phyloP scores from a whole-genome alignment of 768 basidiomycete species.

The Boletellus sp. region DNA sequence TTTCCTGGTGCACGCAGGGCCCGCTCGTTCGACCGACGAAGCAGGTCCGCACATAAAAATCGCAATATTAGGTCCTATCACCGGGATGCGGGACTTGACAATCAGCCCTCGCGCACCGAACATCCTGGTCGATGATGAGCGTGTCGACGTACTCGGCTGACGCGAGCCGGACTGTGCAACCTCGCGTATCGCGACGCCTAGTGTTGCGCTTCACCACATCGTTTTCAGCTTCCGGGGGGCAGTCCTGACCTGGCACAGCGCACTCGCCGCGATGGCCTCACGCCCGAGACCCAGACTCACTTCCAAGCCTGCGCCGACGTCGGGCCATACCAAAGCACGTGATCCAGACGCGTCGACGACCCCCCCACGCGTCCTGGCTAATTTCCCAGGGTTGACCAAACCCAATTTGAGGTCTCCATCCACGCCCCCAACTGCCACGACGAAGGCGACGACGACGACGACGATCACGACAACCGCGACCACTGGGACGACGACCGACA shows the following conservation, averaged over 20 bases:
- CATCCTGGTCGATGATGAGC: too few species aligned
- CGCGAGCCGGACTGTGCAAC: conserved; percentile 5
- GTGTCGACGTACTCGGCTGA: conserved; percentile 20
- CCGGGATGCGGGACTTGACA: too few species aligned
- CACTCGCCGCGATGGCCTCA: conserved; percentile 3
- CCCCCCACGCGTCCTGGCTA: conserved; percentile 20
- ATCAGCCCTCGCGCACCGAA: too few species aligned
- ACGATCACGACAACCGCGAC: neutral
- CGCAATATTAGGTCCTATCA: too few species aligned
- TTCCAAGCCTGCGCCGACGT: neutral
- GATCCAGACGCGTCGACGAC: conserved; percentile 25
- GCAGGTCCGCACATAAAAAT: too few species aligned
- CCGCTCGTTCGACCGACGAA: too few species aligned
- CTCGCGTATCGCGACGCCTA: neutral
- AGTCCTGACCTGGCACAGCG: neutral
- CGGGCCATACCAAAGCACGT: conserved; percentile 14
- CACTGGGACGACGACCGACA: neutral
- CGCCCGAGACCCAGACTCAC: neutral
- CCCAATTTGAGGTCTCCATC: conserved; percentile 1
- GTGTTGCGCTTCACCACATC: neutral
- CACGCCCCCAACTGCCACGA: neutral
- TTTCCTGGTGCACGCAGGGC: too few species aligned
- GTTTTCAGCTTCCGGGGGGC: neutral
- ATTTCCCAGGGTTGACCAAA: conserved; percentile 32
- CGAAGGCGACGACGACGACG: conserved; percentile 2